These are phyloP conservation scores for Venturia nashicola DNA, from an alignment of 2,329 filamentous ascomycete genomes.

Conservation along the genomic window DNA sequence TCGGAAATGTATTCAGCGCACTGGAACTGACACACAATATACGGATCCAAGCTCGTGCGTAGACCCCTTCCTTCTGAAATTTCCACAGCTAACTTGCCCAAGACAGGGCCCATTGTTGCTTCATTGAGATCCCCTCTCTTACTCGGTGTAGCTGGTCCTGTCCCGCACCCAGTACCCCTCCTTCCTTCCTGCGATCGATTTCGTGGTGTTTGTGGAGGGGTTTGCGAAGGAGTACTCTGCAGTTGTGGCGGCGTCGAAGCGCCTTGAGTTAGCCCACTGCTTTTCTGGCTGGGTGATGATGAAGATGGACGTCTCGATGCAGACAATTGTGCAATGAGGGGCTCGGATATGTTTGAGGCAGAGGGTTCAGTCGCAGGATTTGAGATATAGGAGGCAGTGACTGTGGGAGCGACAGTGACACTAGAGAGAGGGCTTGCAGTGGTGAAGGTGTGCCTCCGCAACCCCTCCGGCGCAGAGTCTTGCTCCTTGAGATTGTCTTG, in stretches of 20 bases:
- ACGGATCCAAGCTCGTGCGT: constrained; percentile 73
- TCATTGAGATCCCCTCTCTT: constrained; percentile 29
- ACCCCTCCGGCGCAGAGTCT: constrained; percentile 5
- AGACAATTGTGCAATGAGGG: constrained; percentile 33
- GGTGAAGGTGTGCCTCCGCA: constrained; percentile 23
- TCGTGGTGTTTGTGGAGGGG: constrained; percentile 78
- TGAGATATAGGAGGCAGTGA: constrained; percentile 57
- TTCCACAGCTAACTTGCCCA: constrained; percentile 81
- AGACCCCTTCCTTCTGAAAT: constrained; percentile 78
- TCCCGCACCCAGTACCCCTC: constrained; percentile 13
- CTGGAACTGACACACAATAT: constrained; percentile 94
- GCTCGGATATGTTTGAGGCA: constrained; percentile 41
- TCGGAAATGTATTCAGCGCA: constrained; percentile 92
- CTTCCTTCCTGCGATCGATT: constrained; percentile 58
- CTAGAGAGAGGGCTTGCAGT: constrained; percentile 46
- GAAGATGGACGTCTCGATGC: constrained; percentile 33
- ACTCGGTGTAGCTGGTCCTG: constrained; percentile 17
- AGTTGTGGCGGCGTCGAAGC: constrained; percentile 42
- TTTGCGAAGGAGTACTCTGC: constrained; percentile 94
- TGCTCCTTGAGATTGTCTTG: not conserved
- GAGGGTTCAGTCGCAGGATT: constrained; percentile 47
- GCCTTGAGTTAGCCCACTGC: constrained; percentile 81
- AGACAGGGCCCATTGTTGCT: constrained; percentile 57
- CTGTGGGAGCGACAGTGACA: constrained; percentile 49
- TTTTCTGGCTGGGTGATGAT: constrained; percentile 41